Base-by-base conservation (phyloP, 257 asterid species). In the Ilex asprella region DNA sequence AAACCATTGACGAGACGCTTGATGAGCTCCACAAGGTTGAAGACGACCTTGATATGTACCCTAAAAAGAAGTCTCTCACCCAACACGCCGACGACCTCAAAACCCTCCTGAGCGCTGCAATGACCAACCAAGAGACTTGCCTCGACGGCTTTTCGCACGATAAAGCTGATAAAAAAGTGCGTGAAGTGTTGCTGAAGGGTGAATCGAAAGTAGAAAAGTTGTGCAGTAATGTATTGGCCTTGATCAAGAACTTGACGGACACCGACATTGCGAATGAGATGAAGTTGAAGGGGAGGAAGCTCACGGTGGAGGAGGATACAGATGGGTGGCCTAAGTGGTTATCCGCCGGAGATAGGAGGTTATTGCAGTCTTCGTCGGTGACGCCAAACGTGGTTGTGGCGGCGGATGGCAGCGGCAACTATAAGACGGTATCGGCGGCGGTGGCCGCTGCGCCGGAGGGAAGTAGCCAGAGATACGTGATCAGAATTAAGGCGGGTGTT, bases 91-190 rank as follows among this genome's bases (percentile, higher is more conserved):
- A 88, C 13, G 94, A 88, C 54, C 86, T 91, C 31, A 81, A 77
- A 68, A 88, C 96, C 27, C 73, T 91, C 2, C 61, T 91, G 15
- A 86, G 94, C 41, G 69, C 95, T 10, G 84, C 96, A 71, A 86
- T 88, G 10, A 91, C 98, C 16, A 86, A 91, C 56, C 80, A 84
- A 74, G 95, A 84, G 21, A 79, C 95, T 2, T 91, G 98, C 59
- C 71, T 88, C 10, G 98, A 91, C 69, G 98, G 98, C 0, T 88
- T 88, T 66, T 84, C 98, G n/a, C 76, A 85, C 69, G 73, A 69
- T 0, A 59, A 73, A 0, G 73, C 75, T 6, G 96, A 88, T 12
- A 84, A 70, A 59, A 68, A 76, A 2, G 76, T 76, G 1, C 75
- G 95, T 0, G 67, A 84, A 3, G 75, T 60, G 6, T 56, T 86